Percentiles rank a stretch among this genome's conserved stretches.
These are phyloP conservation scores for Plenodomus biglobosus DNA, from an alignment of 2,329 filamentous ascomycete genomes.

Conservation along the genomic window DNA sequence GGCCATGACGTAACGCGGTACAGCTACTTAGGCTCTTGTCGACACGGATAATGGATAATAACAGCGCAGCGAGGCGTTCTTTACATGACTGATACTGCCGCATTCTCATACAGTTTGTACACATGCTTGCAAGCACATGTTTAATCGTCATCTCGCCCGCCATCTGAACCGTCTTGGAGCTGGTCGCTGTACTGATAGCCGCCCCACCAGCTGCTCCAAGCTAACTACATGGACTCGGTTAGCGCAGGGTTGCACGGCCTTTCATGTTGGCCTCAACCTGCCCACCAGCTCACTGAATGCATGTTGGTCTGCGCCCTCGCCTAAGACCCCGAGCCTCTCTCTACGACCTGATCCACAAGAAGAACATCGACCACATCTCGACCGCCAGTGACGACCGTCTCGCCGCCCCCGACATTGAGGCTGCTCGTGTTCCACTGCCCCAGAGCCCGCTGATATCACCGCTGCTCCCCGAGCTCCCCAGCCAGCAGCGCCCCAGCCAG, in stretches of 20 bases:
- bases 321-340: conserved; percentile 63
- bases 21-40: too few species aligned
- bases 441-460: conserved; percentile 37
- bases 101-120: too few species aligned
- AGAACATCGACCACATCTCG: conserved; percentile 52
- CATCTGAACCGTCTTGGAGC: too few species aligned
- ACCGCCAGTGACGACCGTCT: conserved; percentile 30
- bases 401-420: conserved; percentile 33
- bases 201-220: too few species aligned
- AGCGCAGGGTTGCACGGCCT: conserved; percentile 12
- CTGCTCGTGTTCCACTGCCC: conserved; percentile 40
- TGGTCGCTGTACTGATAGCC: too few species aligned
- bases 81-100: too few species aligned
- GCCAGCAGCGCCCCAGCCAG: conserved; percentile 20
- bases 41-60: too few species aligned
- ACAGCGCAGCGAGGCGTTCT: too few species aligned
- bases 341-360: conserved; percentile 60
- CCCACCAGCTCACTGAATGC: conserved; percentile 48
- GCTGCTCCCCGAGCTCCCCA: conserved; percentile 30
- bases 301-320: conserved; percentile 58
- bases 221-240: conserved; percentile 11
- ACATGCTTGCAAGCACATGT: too few species aligned
- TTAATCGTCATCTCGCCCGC: too few species aligned
- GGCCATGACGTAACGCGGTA: too few species aligned
- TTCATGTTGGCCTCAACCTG: conserved; percentile 17